Conservation (phyloP, 129 eudicot species). For the sunflower (Helianthus annuus) region DNA sequence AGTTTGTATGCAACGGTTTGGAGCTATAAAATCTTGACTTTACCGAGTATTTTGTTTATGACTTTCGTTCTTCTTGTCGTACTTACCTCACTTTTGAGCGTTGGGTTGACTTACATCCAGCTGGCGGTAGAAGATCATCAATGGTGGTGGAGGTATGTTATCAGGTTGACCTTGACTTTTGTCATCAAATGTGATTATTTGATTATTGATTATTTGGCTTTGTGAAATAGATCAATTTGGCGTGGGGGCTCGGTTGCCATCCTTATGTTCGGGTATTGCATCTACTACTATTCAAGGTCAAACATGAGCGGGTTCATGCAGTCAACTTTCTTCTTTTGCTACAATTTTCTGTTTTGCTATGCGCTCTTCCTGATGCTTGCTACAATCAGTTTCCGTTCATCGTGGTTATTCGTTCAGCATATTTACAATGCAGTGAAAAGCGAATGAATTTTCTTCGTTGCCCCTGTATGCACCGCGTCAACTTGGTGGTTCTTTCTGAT, state of each 20-base stretch:
- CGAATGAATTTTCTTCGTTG: constrained; percentile 48
- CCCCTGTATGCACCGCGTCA: not conserved
- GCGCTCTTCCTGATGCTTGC: constrained; percentile 87
- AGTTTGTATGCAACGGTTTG: constrained; percentile 73
- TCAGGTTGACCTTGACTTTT: constrained; percentile 11
- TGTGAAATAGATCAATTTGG: constrained; percentile 62
- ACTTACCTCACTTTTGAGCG: constrained; percentile 58
- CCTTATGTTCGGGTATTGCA: constrained; percentile 65
- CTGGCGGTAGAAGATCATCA: constrained; percentile 72
- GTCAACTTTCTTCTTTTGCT: constrained; percentile 62
- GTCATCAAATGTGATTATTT: not conserved
- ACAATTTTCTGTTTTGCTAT: constrained; percentile 69
- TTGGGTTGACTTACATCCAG: constrained; percentile 82
- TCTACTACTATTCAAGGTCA: constrained; percentile 62
- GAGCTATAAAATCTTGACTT: constrained; percentile 72
- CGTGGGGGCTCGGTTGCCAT: constrained; percentile 88
- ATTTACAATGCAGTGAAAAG: constrained; percentile 70
- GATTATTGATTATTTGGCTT: not conserved
- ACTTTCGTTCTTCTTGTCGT: constrained; percentile 58
- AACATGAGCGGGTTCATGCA: constrained; percentile 86
- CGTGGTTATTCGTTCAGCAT: constrained; percentile 67
- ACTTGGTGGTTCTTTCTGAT: not conserved
- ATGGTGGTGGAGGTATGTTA: constrained; percentile 97
- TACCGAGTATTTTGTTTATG: constrained; percentile 49
- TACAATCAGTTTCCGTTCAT: constrained; percentile 63